A percentile compares a stretch with the other conserved stretches of the same genome.
phyloP scores from a whole-genome alignment of 2,329 filamentous ascomycete species.

The Elsinoe fawcettii region DNA sequence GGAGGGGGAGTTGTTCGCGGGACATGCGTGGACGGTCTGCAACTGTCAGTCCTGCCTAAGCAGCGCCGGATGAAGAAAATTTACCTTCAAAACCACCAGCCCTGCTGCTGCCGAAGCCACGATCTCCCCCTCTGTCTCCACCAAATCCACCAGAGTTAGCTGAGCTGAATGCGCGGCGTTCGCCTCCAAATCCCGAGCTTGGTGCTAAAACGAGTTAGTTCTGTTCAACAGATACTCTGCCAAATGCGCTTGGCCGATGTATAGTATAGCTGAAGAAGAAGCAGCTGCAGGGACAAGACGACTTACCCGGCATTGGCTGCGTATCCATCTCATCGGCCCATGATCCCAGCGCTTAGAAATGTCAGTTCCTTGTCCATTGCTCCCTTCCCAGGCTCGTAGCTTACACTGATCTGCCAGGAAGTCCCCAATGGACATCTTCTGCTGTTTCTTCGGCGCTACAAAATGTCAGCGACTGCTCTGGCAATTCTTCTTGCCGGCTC shows the following conservation, averaged over 20 bases:
- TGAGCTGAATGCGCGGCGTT: constrained; percentile 34
- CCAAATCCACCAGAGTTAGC: constrained; percentile 21
- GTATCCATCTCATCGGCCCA: constrained; percentile 97
- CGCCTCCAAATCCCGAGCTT: constrained; percentile 26
- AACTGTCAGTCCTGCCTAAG: background rate
- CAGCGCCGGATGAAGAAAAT: background rate
- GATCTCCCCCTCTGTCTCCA: constrained; percentile 13
- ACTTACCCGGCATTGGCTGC: constrained; percentile 27
- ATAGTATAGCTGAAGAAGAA: background rate
- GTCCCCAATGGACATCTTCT: constrained; percentile 96
- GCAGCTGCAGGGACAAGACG: background rate
- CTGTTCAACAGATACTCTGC: background rate
- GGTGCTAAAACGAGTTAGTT: background rate
- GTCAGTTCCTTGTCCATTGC: constrained; percentile 26
- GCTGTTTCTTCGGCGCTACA: constrained; percentile 79
- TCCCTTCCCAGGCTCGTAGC: constrained; percentile 30
- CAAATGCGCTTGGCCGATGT: background rate
- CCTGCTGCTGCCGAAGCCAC: constrained; percentile 19
- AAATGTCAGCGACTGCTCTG: constrained; percentile 13
- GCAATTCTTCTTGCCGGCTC: background rate
- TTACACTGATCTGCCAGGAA: constrained; percentile 89
- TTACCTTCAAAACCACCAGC: constrained; percentile 27
- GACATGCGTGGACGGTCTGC: constrained; percentile 30
- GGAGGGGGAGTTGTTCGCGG: constrained; percentile 76
- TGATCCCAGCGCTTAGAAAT: constrained; percentile 61